phyloP scores from a whole-genome alignment of 345 rosid species.

The Eucalyptus grandis region DNA sequence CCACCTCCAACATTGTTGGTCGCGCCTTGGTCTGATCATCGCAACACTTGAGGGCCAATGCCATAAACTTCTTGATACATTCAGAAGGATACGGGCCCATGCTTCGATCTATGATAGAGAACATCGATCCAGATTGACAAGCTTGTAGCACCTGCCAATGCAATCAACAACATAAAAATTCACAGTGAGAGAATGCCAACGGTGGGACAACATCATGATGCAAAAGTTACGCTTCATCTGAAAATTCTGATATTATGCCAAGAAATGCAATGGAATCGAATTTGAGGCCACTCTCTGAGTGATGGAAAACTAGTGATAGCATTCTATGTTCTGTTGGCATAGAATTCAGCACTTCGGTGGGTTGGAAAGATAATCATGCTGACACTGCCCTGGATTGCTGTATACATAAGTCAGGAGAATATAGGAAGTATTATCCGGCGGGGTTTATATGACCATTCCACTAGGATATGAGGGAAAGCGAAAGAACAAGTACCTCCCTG shows the following conservation, averaged over 20 bases:
- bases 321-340: background rate
- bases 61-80: constrained; percentile 63
- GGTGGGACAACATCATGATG: background rate
- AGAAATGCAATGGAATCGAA: background rate
- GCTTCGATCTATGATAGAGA: constrained; percentile 56
- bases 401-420: background rate
- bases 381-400: background rate
- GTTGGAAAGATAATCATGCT: background rate
- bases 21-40: constrained; percentile 55
- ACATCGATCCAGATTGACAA: constrained; percentile 52
- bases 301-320: background rate
- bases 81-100: constrained; percentile 83
- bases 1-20: constrained; percentile 91
- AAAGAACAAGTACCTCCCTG: constrained; percentile 44
- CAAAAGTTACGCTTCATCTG: background rate
- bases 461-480: background rate
- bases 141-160: constrained; percentile 49
- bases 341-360: background rate
- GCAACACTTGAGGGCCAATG: constrained; percentile 69
- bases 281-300: background rate
- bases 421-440: background rate
- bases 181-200: background rate
- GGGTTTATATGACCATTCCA: background rate
- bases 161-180: background rate
- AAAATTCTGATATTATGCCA: background rate